These are phyloP conservation scores for Erysimum cheiranthoides DNA, from an alignment of 345 rosid species.

Conservation along the genomic window DNA sequence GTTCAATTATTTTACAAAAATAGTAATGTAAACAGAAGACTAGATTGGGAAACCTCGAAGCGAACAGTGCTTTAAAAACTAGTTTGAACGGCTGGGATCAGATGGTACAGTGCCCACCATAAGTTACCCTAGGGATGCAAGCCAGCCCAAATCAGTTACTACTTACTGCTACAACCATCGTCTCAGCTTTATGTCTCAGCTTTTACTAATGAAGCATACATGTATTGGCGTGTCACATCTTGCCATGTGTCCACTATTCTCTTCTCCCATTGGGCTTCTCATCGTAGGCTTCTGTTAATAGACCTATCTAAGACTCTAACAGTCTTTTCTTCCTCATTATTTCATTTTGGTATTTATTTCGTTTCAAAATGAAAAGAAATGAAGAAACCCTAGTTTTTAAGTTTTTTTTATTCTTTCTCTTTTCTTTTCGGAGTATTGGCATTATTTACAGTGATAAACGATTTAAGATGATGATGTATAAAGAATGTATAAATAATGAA, in stretches of 20 bases:
- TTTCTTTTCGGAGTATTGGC: too few species aligned
- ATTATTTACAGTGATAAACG: too few species aligned
- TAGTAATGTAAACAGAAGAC: constrained; percentile 26
- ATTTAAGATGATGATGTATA: too few species aligned
- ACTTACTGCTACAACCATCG: constrained; percentile 41
- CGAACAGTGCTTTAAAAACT: constrained; percentile 14
- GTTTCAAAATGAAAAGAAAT: background rate
- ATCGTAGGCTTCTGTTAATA: constrained; percentile 1
- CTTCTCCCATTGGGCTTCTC: constrained; percentile 23
- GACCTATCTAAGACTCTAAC: background rate
- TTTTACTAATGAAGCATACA: constrained; percentile 40
- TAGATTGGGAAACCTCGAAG: constrained; percentile 30
- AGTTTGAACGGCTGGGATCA: constrained; percentile 36
- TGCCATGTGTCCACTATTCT: constrained; percentile 32
- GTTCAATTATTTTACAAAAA: constrained; percentile 3
- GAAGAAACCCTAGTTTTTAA: background rate
- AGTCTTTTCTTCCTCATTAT: background rate
- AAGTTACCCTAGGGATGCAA: constrained; percentile 41
- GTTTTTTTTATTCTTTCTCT: background rate
- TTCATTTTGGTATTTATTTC: constrained; percentile 7
- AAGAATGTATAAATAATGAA: too few species aligned
- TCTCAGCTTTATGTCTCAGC: constrained; percentile 44
- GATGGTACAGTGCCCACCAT: constrained; percentile 34
- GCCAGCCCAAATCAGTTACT: constrained; percentile 38
- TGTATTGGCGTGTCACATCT: constrained; percentile 17